Base-by-base conservation (phyloP, 306 rosid genomes). In the Lathyrus tuberosus region DNA sequence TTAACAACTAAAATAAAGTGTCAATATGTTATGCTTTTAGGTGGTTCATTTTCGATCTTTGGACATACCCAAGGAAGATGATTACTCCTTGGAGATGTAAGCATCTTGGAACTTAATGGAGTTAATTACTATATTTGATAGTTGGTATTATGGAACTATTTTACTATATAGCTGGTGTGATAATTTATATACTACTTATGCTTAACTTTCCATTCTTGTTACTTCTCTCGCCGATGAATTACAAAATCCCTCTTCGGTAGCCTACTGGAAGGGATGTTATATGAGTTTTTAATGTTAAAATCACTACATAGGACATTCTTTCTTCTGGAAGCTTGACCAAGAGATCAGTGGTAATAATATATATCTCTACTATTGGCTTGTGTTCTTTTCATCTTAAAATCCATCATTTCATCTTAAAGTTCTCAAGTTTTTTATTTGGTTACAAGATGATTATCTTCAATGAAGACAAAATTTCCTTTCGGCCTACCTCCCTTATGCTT, bases 231-330 rank as follows among this genome's bases (percentile, higher is more conserved):
- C 97, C 99, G 49, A 73, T 73, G 53, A 89, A 87, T 70, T 95
- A 95, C 82, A 95, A 82, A 82, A 89, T 95, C 83, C 99, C 99
- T 75, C 96, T 95, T 60, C 83, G 86, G 82, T 95, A 97, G 99
- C 97, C 99, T 0, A 95, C 91, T 3, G 99, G 99, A 71, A 89
- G 80, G 85, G 99, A 95, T 82, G 88, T 95, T 68, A 91, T 95
- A 49, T 95, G 99, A 96, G 51, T 86, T 81, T 76, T 91, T 62
- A 95, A 95, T 82, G 99, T 91, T 75, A 83, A 91, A 82, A 80
- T 91, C 69, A 84, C 91, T 20, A 96, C 99, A 37, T 91, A 95
- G 81, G 92, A 95, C 78, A 96, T 89, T 68, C 97, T 91, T 85
- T 87, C 89, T 64, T 95, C 99, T 10, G 97, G 99, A 79, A 95